Conservation (phyloP, 345 rosid species). For the Heritiera fomes region DNA sequence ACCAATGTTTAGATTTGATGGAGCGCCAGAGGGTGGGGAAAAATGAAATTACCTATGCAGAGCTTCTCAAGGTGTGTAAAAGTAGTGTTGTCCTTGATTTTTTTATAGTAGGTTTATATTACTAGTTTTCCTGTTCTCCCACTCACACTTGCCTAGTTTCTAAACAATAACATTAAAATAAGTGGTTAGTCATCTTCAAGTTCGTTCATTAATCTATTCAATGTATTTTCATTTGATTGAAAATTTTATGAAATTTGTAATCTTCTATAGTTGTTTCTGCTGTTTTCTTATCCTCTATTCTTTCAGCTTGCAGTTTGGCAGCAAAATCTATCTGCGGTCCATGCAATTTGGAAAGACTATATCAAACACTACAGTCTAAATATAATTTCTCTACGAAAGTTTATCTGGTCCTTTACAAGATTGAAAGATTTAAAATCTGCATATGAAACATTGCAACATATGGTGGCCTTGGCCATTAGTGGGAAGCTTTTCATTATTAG, state of each 20-base stretch:
- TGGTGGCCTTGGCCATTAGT: conserved; percentile 54
- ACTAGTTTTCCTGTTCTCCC: conserved; percentile 5
- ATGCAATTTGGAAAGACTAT: conserved; percentile 68
- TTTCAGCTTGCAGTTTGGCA: conserved; percentile 82
- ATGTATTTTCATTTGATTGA: background rate
- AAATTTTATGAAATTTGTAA: conserved; percentile 4
- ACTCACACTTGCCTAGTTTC: background rate
- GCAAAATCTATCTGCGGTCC: conserved; percentile 54
- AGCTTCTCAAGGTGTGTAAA: conserved; percentile 73
- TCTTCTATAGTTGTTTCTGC: background rate
- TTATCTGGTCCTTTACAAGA: conserved; percentile 64
- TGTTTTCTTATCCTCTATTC: background rate
- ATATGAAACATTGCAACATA: conserved; percentile 61
- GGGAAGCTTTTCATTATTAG: conserved; percentile 34
- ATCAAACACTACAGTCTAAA: conserved; percentile 55
- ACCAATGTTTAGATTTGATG: conserved; percentile 85
- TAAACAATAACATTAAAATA: background rate
- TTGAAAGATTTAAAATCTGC: conserved; percentile 75
- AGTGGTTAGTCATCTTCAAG: background rate
- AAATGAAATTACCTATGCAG: conserved; percentile 66
- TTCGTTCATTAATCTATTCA: background rate
- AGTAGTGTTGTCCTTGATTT: conserved; percentile 9
- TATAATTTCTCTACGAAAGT: conserved; percentile 46
- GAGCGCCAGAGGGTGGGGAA: conserved; percentile 61
- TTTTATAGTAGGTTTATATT: background rate